Evolutionary conservation across 495 filamentous ascomycete species (phyloP), one percentile per base, ranked within the genome.

Genomic region (Copromyces sp.): DNA sequence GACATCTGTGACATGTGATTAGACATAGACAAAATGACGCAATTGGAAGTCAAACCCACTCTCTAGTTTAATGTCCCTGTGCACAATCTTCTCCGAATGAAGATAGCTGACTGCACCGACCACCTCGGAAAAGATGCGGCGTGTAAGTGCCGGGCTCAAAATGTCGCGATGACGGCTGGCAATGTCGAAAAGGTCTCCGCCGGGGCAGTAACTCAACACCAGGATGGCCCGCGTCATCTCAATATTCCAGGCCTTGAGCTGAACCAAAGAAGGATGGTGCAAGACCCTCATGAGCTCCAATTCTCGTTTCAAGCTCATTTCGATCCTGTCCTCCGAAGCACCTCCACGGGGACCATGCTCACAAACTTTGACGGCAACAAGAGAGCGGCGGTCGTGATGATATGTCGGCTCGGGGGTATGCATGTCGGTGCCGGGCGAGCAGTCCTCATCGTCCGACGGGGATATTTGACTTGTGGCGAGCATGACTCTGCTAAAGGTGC

Each of bases 21-120:
- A 65, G 53, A 61, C 9, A 32, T 65, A 17, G 53, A 17, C 32
- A 65, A 35, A 35, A 17, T 8, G 53, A 35, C 53, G 6, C 3
- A 35, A 35, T 35, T 0, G 3, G 7, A 3, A 9, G 14, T 37
- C 6, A 17, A 9, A 70, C 92, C 82, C 85, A 97, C 94, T 99
- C 83, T 99, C 95, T 68, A 99, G 89, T 81, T 99, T 99, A 78
- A 99, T 96, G 81, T 99, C 95, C 37, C 95, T 89, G 78, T 99
- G 95, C 53, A 97, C 95, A 74, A 99, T 97, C 76, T 87, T 91
- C 76, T 92, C 80, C 39, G 85, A 84, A 81, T 99, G 95, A 39
- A 99, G 84, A 85, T 98, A 97, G 35, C 86, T 87, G 39, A 97
- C 89, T 3, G 96, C 96, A 72, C 87, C 87, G 20, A 97, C 90